Evolutionary conservation across 2,329 filamentous ascomycete genomes (phyloP).

Genomic region (Grosmannia huntii): DNA sequence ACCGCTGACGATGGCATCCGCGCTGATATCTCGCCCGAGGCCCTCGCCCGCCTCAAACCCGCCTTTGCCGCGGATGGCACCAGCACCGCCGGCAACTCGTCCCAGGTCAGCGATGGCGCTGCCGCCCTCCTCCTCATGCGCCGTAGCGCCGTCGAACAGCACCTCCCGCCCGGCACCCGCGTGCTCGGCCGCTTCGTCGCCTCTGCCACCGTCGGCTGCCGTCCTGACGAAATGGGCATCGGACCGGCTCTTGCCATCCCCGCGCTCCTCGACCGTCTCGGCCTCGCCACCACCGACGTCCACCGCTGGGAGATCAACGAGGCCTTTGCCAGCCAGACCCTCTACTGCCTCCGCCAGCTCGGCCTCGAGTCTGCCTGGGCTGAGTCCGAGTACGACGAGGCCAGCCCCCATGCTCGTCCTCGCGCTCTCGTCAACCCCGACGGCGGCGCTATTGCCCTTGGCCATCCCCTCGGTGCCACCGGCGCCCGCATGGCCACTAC

Average conservation of each 20-base stretch:
- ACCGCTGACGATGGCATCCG: conserved; percentile 74
- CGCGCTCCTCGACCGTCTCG: conserved; percentile 58
- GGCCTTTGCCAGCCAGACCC: conserved; percentile 53
- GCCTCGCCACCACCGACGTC: conserved; percentile 55
- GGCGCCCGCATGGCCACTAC: conserved; percentile 71
- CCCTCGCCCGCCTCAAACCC: conserved; percentile 68
- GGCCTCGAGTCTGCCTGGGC: conserved; percentile 51
- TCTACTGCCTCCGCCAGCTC: conserved; percentile 60
- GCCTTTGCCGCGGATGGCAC: conserved; percentile 65
- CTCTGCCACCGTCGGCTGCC: conserved; percentile 62
- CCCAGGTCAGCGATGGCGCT: conserved; percentile 79
- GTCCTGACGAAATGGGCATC: conserved; percentile 87
- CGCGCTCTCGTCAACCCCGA: conserved; percentile 70
- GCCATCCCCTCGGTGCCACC: conserved; percentile 82
- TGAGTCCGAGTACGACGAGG: conserved; percentile 17
- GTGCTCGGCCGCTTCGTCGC: conserved; percentile 79
- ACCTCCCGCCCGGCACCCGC: conserved; percentile 48
- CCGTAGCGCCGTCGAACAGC: conserved; percentile 59
- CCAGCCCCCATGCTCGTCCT: background rate
- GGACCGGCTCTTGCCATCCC: conserved; percentile 81
- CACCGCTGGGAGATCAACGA: conserved; percentile 92
- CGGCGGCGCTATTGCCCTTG: conserved; percentile 86
- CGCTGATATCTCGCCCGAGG: conserved; percentile 52
- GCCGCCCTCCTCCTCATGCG: conserved; percentile 76
- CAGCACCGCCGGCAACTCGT: conserved; percentile 71